phyloP scores from a whole-genome alignment of 805 yeast species.

The Cyberlindnera samutprakarnensis region DNA sequence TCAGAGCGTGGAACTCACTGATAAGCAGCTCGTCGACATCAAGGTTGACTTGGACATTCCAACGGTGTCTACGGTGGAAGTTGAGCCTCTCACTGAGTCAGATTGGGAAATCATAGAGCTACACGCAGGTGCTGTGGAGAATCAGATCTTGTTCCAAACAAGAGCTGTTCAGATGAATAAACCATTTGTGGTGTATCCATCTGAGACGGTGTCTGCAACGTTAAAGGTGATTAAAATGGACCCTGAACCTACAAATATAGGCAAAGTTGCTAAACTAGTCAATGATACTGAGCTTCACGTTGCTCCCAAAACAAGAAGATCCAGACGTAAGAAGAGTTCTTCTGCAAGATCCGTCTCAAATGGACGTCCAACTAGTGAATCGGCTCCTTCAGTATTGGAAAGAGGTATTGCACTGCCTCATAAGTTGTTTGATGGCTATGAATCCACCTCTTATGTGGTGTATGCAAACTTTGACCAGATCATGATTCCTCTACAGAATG shows the following conservation, averaged over 20 bases:
- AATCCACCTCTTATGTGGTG: conserved; percentile 29
- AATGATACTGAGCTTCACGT: conserved; percentile 66
- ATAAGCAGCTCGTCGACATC: conserved; percentile 33
- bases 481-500: conserved; percentile 25
- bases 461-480: conserved; percentile 37
- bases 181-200: conserved; percentile 60
- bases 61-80: conserved; percentile 52
- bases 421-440: conserved; percentile 22
- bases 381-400: conserved; percentile 32
- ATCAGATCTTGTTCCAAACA: conserved; percentile 68
- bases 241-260: conserved; percentile 25
- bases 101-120: conserved; percentile 92
- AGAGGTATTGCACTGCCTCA: conserved; percentile 57
- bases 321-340: conserved; percentile 15
- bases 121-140: conserved; percentile 72
- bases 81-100: conserved; percentile 68
- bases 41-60: conserved; percentile 41
- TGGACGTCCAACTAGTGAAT: conserved; percentile 16
- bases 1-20: conserved; percentile 36
- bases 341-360: conserved; percentile 19
- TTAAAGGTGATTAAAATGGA: conserved; percentile 44
- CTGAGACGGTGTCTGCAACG: conserved; percentile 51
- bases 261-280: conserved; percentile 41
- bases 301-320: conserved; percentile 54
- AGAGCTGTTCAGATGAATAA: conserved; percentile 61